Conservation (phyloP, 495 filamentous ascomycete genomes). For the Jackrogersella multiformis region DNA sequence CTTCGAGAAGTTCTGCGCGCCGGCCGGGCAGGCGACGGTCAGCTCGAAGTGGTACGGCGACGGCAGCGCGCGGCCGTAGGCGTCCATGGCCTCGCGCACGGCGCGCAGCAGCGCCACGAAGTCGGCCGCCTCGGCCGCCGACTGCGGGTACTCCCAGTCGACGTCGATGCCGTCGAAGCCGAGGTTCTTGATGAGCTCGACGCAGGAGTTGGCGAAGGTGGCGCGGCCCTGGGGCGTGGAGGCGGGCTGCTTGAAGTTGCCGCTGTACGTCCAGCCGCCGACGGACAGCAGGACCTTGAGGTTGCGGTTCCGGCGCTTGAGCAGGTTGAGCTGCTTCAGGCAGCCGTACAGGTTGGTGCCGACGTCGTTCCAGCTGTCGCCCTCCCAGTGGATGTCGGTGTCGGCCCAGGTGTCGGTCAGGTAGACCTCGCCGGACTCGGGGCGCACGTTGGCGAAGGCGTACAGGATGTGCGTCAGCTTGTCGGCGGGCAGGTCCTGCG, state of each 20-base stretch:
- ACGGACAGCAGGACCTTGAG: conserved; percentile 93
- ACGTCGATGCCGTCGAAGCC: conserved; percentile 69
- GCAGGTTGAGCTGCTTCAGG: conserved; percentile 90
- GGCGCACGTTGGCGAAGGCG: conserved; percentile 69
- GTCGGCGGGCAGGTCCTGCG: conserved; percentile 84
- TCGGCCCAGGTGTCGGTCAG: conserved; percentile 88
- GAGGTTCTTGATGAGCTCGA: conserved; percentile 72
- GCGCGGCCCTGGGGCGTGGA: conserved; percentile 68
- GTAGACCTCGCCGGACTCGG: conserved; percentile 71
- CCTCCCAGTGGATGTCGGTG: conserved; percentile 87
- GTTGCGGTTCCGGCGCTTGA: conserved; percentile 87
- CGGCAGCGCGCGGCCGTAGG: conserved; percentile 58
- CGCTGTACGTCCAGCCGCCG: conserved; percentile 94
- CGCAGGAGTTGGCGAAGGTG: conserved; percentile 74
- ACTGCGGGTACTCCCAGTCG: conserved; percentile 68
- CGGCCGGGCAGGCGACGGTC: conserved; percentile 76
- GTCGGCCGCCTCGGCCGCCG: conserved; percentile 69
- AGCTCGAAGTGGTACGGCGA: conserved; percentile 74
- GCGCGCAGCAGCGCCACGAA: conserved; percentile 77
- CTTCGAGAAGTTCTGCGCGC: conserved; percentile 77
- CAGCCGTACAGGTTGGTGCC: conserved; percentile 88
- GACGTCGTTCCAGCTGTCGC: conserved; percentile 75
- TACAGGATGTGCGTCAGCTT: conserved; percentile 91
- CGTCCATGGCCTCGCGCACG: conserved; percentile 70
- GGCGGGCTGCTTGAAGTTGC: conserved; percentile 81